phyloP scores from a whole-genome alignment of 2,329 filamentous ascomycete species.

The Sclerotinia borealis region DNA sequence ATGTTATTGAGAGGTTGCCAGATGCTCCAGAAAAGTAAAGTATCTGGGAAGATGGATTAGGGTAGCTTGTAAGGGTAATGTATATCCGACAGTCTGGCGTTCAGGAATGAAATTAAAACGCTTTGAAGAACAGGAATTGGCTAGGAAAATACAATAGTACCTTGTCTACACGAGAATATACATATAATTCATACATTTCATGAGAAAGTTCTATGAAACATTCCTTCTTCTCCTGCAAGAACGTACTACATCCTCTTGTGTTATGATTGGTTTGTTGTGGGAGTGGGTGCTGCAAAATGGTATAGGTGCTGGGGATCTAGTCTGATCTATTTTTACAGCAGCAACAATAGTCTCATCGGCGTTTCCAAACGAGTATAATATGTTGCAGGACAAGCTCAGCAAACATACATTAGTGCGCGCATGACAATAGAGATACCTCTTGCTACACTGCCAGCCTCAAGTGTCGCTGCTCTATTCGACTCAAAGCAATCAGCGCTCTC shows the following conservation, averaged over 20 bases:
- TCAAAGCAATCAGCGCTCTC: background rate
- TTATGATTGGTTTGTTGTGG: background rate
- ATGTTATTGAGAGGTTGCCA: constrained; percentile 86
- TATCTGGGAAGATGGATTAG: background rate
- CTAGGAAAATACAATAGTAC: background rate
- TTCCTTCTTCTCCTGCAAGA: background rate
- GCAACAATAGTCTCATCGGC: background rate
- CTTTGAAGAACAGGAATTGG: background rate
- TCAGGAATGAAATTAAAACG: background rate
- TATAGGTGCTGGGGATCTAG: constrained; percentile 6
- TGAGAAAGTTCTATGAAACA: background rate
- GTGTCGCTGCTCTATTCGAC: background rate
- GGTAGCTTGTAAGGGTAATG: background rate
- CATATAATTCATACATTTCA: background rate
- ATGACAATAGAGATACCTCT: background rate
- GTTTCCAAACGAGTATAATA: background rate
- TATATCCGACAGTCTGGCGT: constrained; percentile 10
- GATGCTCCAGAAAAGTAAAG: constrained; percentile 60
- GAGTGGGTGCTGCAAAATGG: background rate
- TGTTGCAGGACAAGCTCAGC: background rate
- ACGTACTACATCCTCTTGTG: background rate
- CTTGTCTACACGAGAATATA: background rate
- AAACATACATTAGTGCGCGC: too few relatives aligned
- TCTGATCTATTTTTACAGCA: background rate
- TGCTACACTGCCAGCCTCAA: background rate